phyloP scores from a whole-genome alignment of 352 stramenopile genomes.

The Pythium utonaiense region DNA sequence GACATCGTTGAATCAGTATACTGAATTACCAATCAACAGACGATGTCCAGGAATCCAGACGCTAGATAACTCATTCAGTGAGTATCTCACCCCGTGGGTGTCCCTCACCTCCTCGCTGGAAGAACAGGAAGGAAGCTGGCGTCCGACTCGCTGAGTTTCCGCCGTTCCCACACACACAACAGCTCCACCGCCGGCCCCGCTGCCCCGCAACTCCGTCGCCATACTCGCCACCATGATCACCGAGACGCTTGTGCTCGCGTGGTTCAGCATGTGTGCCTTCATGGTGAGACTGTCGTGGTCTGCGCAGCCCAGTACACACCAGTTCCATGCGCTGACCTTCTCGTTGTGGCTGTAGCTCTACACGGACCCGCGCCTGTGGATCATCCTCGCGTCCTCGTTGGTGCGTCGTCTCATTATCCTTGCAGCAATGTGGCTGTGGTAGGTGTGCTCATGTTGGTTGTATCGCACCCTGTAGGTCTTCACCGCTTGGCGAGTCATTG shows the following conservation, averaged over 20 bases:
- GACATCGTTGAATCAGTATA: not conserved
- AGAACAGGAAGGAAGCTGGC: slow-evolving; percentile 22
- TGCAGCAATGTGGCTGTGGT: not conserved
- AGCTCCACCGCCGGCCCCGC: not conserved
- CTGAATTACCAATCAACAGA: not conserved
- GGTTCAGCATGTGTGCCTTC: slow-evolving; percentile 52
- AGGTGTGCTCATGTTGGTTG: not conserved
- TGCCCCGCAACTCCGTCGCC: not conserved
- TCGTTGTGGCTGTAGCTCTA: slow-evolving; percentile 32
- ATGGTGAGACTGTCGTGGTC: slow-evolving; percentile 39
- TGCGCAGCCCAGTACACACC: not conserved
- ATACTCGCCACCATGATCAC: slow-evolving; percentile 38
- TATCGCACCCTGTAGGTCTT: slow-evolving; percentile 34
- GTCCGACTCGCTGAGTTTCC: not conserved
- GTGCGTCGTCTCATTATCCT: slow-evolving; percentile 21
- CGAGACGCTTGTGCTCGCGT: slow-evolving; percentile 50
- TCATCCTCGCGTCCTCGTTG: slow-evolving; percentile 58
- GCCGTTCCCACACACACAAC: not conserved
- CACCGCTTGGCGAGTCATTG: slow-evolving; percentile 36
- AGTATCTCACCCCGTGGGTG: too few relatives aligned
- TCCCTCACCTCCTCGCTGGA: not conserved
- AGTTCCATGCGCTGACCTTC: not conserved
- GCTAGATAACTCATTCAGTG: not conserved
- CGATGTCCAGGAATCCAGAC: too few relatives aligned
- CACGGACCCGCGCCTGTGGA: slow-evolving; percentile 55